Evolutionary conservation across 2,329 filamentous ascomycete species (phyloP), one percentile per base, ranked within the genome.

Genomic region (Bimuria novae-zelandiae): DNA sequence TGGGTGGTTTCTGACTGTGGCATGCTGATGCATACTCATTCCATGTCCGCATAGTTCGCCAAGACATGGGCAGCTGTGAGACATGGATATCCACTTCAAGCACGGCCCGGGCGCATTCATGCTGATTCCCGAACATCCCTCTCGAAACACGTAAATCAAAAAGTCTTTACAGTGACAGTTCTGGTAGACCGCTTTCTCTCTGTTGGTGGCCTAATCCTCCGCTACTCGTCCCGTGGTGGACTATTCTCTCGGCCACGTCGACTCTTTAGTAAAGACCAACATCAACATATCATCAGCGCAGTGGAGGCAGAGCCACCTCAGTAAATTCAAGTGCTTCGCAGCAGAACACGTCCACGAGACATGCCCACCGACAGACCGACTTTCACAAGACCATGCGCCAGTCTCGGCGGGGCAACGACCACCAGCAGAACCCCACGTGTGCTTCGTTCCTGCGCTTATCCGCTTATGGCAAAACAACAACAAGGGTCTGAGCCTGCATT

Each of bases 371-470:
- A 14, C 44, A 47, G 33, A 37, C 44, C 22, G 33, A 49, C 46
- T 16, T 56, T 40, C 48, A 45, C 25, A 49, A 49, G 30, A 32
- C 43, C 25, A 49, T 42, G 12, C 40, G 22, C 29, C 29, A 30
- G 25, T 12, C 22, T 29, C 36, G 14, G 35, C 33, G 27, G 25
- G 25, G 36, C 46, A 30, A 33, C 44, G 27, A 33, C 44, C 55
- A 55, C 29, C 27, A 4, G 50, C 55, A 42, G 29, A 40, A 32
- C 40, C 55, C 55, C 55, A 57, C 55, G 52, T 52, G 42, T 54
- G 32, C 33, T 14, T 7, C 44, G 11, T 12, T 30, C 16, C 44
- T 25, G n/a, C 40, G 17, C 43, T 35, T 21, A 14, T 16, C 44
- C 23, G 5, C 16, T 39, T 49, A 14, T 22, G 47, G 52, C 29